phyloP scores from a whole-genome alignment of 306 rosid species.

The Hylodesmum podocarpum region DNA sequence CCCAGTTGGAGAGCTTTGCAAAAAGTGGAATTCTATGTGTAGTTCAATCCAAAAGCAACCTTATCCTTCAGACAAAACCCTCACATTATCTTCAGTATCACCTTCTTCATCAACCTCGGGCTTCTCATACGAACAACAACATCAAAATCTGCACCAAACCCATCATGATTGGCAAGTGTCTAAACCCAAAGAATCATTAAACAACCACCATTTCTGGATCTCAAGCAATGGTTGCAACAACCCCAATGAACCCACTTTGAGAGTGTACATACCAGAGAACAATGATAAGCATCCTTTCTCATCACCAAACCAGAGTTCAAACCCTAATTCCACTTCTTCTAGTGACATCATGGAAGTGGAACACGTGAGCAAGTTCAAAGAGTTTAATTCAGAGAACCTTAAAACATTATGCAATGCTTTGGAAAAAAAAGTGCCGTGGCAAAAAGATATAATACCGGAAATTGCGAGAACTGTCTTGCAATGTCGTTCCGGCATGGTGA shows the following conservation, averaged over 20 bases:
- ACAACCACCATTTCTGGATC: slow-evolving; percentile 47
- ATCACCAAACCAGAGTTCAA: slow-evolving; percentile 49
- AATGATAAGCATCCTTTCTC: slow-evolving; percentile 30
- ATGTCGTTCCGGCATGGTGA: slow-evolving; percentile 70
- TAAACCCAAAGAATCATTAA: slow-evolving; percentile 34
- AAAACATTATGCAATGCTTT: slow-evolving; percentile 66
- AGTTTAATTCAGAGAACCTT: slow-evolving; percentile 61
- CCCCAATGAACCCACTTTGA: slow-evolving; percentile 45
- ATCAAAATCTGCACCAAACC: slow-evolving; percentile 35
- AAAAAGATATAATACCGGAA: slow-evolving; percentile 63
- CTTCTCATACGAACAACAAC: slow-evolving; percentile 60
- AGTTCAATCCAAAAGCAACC: slow-evolving; percentile 59
- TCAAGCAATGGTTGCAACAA: slow-evolving; percentile 28
- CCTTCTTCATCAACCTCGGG: slow-evolving; percentile 74
- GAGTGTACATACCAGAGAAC: slow-evolving; percentile 51
- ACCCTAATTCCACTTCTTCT: slow-evolving; percentile 68
- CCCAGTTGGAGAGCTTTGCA: slow-evolving; percentile 67
- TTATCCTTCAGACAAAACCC: slow-evolving; percentile 54
- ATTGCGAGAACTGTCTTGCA: slow-evolving; percentile 68
- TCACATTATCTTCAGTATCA: slow-evolving; percentile 59
- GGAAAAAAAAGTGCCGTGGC: slow-evolving; percentile 85
- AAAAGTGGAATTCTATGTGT: slow-evolving; percentile 73
- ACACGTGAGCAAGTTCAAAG: slow-evolving; percentile 57
- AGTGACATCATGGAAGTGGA: slow-evolving; percentile 72
- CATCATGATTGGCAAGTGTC: slow-evolving; percentile 28